Base-by-base conservation (phyloP, 352 stramenopile genomes). In the Phytophthora ohioensis region DNA sequence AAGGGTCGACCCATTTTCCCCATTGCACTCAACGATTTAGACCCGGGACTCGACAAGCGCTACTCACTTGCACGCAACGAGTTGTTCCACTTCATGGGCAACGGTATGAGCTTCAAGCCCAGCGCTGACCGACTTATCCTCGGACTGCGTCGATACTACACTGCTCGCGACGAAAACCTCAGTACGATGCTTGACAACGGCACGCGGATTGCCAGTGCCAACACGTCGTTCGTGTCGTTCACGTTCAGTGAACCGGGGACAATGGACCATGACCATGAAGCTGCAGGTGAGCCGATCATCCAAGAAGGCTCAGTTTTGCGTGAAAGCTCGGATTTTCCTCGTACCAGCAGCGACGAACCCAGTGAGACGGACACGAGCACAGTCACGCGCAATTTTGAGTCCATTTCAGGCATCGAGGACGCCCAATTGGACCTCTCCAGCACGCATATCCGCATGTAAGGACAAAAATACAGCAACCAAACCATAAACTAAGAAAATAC, bases 1-100 rank as follows among this genome's bases (percentile, higher is more conserved):
- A 95, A 95, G 67, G 81, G 79, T 0, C 85, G 88, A 4, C 85
- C 87, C 1, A 94, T 96, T 68, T 93, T 92, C 66, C 89, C 89
- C 0, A 69, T 96, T 35, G 73, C 88, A n/a, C 65, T 94, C 11
- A 93, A 93, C 46, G 84, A 94, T n/a, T 38, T 94, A 6, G 75
- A 87, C 21, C 73, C 91, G 5, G 87, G 82, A 0, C 81, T 93
- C 0, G 88, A 93, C 74, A 91, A 94, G 54, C 81, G 84, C 47
- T 96, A 96, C 61, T 93, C 89, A 35, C 79, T 96, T 1, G 85
- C 87, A 21, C 80, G 89, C 11, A 93, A 87, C 49, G 84, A 93
- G 41, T 56, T 96, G 17, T 95, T 80, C 69, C 89, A 96, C 68
- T 96, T 96, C 42, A 79, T 92, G 64, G 79, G 68, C 51, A 81